Evolutionary conservation across 75 land plant species (phyloP).

Genomic region (Gnetum montanum): DNA sequence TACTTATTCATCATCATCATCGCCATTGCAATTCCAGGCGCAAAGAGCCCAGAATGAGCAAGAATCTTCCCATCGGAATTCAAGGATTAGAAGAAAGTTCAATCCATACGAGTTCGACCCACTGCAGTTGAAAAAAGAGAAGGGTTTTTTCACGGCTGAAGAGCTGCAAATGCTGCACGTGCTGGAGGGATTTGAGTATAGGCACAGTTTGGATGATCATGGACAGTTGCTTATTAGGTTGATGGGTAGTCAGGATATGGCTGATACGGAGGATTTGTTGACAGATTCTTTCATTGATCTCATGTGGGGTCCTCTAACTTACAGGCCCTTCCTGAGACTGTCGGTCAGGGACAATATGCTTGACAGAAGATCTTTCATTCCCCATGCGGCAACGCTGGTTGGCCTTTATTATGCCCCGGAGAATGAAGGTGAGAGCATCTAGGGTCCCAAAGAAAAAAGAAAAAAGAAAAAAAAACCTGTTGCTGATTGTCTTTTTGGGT

Average conservation of each 20-base stretch:
- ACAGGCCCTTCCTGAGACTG: constrained; percentile 37
- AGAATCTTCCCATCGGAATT: background rate
- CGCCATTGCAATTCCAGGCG: background rate
- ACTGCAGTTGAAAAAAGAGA: constrained; percentile 7
- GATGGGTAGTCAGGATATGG: constrained; percentile 48
- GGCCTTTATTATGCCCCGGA: constrained; percentile 41
- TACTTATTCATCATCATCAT: background rate
- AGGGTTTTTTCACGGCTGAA: constrained; percentile 18
- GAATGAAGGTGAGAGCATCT: constrained; percentile 1
- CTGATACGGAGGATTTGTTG: constrained; percentile 32
- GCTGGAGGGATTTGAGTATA: constrained; percentile 26
- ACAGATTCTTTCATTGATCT: constrained; percentile 81
- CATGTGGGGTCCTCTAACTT: constrained; percentile 44
- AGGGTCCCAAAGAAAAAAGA: no score
- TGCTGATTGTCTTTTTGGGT: no score
- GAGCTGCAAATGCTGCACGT: constrained; percentile 18
- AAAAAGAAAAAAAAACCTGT: no score
- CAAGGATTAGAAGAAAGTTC: background rate
- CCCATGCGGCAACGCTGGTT: constrained; percentile 61
- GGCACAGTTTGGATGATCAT: constrained; percentile 12
- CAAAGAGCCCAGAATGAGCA: background rate
- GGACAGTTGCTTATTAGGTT: constrained; percentile 36
- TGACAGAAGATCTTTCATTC: constrained; percentile 52
- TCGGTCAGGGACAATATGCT: constrained; percentile 60
- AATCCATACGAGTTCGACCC: background rate